A percentile compares a stretch with the other conserved stretches of the same genome.
Evolutionary conservation across 75 land plant genomes (phyloP).

Genomic region (Azolla pinnata): DNA sequence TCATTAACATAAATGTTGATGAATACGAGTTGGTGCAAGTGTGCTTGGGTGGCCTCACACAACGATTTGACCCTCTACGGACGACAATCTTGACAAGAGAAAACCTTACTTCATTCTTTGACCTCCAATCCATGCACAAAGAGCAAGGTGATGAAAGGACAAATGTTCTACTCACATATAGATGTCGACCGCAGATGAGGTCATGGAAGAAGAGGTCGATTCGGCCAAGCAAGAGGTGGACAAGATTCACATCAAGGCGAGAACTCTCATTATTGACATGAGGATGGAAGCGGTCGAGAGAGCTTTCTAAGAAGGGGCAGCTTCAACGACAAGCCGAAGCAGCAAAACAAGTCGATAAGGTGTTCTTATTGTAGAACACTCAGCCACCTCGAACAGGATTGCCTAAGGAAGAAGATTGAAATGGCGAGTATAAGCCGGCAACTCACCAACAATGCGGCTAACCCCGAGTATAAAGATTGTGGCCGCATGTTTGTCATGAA

Average conservation of each 20-base stretch:
- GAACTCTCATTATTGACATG: background rate
- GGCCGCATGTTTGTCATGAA: background rate
- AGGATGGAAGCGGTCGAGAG: background rate
- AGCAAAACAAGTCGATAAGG: background rate
- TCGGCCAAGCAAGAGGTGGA: no score
- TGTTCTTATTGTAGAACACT: background rate
- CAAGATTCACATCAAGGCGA: no score
- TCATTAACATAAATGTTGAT: background rate
- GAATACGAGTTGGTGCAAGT: background rate
- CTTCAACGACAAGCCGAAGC: background rate
- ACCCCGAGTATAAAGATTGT: background rate
- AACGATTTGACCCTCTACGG: no score
- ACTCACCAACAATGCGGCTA: background rate
- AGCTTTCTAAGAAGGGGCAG: background rate
- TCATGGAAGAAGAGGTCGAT: no score
- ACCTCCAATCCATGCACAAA: background rate
- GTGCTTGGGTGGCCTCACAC: background rate
- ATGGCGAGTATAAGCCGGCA: background rate
- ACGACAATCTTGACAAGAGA: background rate
- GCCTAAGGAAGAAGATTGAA: background rate
- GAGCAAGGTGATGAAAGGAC: no score
- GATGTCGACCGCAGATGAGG: no score
- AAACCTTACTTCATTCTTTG: background rate
- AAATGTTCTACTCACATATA: no score
- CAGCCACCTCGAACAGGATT: background rate